phyloP scores from a whole-genome alignment of 1,284 basidiomycete species.

The Acaromyces ingoldii region DNA sequence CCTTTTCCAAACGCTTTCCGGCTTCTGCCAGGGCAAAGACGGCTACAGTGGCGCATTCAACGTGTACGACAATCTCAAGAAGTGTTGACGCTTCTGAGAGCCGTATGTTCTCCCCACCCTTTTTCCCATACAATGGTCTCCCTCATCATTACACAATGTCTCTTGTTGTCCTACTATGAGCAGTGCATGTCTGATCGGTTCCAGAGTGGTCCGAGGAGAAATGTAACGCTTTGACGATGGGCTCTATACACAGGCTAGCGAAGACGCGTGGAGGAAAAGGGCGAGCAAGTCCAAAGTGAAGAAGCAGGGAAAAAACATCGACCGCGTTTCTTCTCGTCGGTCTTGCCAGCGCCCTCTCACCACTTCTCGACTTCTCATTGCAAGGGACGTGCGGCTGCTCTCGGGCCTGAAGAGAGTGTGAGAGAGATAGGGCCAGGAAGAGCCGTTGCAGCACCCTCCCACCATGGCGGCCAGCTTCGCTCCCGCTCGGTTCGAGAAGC shows the following conservation, averaged over 20 bases:
- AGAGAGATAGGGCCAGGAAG: too few species aligned
- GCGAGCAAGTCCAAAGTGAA: too few species aligned
- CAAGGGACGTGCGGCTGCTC: too few species aligned
- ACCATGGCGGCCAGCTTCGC: slow-evolving; percentile 23
- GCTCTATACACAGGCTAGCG: neutral
- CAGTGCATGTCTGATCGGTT: neutral
- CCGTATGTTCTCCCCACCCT: neutral
- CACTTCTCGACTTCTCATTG: too few species aligned
- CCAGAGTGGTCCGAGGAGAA: too few species aligned
- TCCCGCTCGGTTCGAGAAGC: slow-evolving; percentile 40
- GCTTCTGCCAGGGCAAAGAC: slow-evolving; percentile 29
- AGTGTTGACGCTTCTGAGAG: neutral
- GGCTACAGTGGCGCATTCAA: neutral
- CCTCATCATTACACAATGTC: neutral
- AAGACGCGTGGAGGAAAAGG: too few species aligned
- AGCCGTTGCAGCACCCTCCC: neutral
- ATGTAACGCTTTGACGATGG: neutral
- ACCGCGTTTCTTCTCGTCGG: too few species aligned
- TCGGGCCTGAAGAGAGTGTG: too few species aligned
- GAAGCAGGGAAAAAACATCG: too few species aligned
- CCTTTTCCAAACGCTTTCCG: slow-evolving; percentile 30
- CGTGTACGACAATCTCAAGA: neutral
- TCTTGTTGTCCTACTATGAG: neutral
- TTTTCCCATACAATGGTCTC: neutral
- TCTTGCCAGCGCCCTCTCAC: too few species aligned